Percentiles rank a stretch among this genome's conserved stretches.
Evolutionary conservation across 257 asterid genomes (phyloP).

Genomic region (Solanum pinnatisectum): DNA sequence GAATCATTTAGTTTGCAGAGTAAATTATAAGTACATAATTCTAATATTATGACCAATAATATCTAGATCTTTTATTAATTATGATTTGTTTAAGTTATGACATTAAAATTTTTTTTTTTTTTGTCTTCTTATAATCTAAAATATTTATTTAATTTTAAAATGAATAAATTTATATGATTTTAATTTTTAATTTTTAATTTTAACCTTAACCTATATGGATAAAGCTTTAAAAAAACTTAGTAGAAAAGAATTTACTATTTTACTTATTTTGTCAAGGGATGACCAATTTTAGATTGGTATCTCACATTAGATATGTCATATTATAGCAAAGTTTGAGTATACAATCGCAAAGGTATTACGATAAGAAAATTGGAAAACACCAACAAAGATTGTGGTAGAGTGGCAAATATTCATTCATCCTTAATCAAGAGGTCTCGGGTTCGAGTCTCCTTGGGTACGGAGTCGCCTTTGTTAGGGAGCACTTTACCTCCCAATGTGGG

Average conservation of each 20-base stretch:
- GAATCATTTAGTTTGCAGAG: not conserved
- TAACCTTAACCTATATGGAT: not conserved
- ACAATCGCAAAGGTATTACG: not conserved
- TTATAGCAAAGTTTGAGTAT: not conserved
- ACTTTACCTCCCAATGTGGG: too few relatives aligned
- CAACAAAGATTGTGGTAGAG: too few relatives aligned
- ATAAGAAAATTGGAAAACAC: not conserved
- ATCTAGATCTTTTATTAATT: too few relatives aligned
- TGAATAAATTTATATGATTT: too few relatives aligned
- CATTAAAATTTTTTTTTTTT: not conserved
- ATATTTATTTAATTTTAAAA: too few relatives aligned
- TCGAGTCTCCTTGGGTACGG: too few relatives aligned
- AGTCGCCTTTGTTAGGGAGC: too few relatives aligned
- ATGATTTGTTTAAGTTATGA: not conserved
- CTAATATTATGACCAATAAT: not conserved
- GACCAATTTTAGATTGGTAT: not conserved
- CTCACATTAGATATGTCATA: not conserved
- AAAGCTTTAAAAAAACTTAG: too few relatives aligned
- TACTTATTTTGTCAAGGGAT: not conserved
- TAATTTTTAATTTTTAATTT: too few relatives aligned
- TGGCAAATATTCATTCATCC: too few relatives aligned
- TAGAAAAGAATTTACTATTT: not conserved
- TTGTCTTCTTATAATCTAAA: not conserved
- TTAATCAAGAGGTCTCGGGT: too few relatives aligned
- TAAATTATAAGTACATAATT: not conserved